Evolutionary conservation across 208 protist species (phyloP), one percentile per base, ranked within the genome.

Genomic region (Herpetomonas tarakana): DNA sequence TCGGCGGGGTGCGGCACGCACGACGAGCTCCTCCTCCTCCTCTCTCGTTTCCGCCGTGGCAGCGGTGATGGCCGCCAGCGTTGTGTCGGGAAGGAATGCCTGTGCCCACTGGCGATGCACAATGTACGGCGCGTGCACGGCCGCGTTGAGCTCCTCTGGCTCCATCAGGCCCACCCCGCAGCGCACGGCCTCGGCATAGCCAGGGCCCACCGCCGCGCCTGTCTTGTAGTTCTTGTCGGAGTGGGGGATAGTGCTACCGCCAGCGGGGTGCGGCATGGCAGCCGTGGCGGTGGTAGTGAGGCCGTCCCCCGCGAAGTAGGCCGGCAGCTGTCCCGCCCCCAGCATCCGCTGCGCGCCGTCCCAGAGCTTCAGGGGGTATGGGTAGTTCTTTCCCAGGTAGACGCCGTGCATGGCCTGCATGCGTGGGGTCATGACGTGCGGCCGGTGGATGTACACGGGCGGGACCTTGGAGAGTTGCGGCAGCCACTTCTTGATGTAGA

Each of bases 401-500:
- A 94, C 81, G 28, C 71, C 73, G 54, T 93, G 85, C 81, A 94
- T 93, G 3, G 85, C 78, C 76, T 94, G 87, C 91, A 96, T 96
- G 27, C 83, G 68, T 55, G 63, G 55, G 18, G 87, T 93, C 47
- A 96, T 74, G 25, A 94, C 72, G 58, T 96, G 87, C 35, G 91
- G 91, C 11, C 91, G 78, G 58, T 96, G 91, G 25, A 96, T 85
- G 71, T 93, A 96, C 44, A 92, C 86, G 21, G 87, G 83, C 28
- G 87, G 91, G 44, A 96, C 76, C 56, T 88, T 87, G 22, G 77
- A 83, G 18, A 96, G 76, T 71, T 86, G 73, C 60, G 91, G 91
- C 45, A 96, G 74, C 88, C 91, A 96, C 59, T 84, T 82, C 66
- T 94, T 93, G 19, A 93, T 72, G 72, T 94, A 96, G 44, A 96